Percentiles rank a stretch among this genome's conserved stretches.
Conservation (phyloP, 352 stramenopile genomes). For the Phytophthora colocasiae region DNA sequence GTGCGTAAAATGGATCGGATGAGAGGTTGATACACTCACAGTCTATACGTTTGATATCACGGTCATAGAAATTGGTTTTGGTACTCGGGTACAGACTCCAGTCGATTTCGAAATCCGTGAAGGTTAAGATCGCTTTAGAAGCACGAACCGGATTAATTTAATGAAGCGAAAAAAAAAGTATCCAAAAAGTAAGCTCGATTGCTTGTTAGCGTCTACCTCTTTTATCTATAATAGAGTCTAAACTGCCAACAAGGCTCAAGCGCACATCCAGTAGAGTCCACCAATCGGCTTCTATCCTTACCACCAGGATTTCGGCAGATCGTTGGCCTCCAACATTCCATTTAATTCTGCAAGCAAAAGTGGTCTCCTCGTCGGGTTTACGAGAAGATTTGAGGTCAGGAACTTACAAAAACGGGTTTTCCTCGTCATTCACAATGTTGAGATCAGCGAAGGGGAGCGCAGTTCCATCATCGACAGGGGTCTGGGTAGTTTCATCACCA, state of each 20-base stretch:
- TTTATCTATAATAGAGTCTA: conserved; percentile 23
- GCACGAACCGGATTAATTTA: too few species aligned
- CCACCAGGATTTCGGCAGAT: conserved; percentile 5
- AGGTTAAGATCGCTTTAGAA: conserved; percentile 17
- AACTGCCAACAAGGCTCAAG: conserved; percentile 14
- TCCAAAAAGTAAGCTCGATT: conserved; percentile 10
- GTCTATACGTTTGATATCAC: conserved; percentile 92
- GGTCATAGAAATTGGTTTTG: conserved; percentile 78
- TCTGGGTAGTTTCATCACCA: too few species aligned
- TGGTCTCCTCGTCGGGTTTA: neutral
- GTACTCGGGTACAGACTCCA: conserved; percentile 69
- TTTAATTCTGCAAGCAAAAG: conserved; percentile 21
- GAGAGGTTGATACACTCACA: conserved; percentile 79
- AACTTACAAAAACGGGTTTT: too few species aligned
- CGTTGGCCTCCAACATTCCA: conserved; percentile 20
- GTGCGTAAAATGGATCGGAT: conserved; percentile 88
- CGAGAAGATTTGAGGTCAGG: neutral
- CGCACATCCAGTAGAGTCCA: conserved; percentile 22
- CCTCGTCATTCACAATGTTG: too few species aligned
- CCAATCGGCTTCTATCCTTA: conserved; percentile 10
- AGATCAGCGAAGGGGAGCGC: too few species aligned
- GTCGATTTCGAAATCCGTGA: conserved; percentile 88
- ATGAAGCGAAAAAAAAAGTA: neutral
- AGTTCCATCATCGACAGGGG: too few species aligned
- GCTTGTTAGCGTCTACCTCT: conserved; percentile 19